These are phyloP conservation scores for Solanum raphanifolium DNA, from an alignment of 257 asterid species.

Conservation along the genomic window DNA sequence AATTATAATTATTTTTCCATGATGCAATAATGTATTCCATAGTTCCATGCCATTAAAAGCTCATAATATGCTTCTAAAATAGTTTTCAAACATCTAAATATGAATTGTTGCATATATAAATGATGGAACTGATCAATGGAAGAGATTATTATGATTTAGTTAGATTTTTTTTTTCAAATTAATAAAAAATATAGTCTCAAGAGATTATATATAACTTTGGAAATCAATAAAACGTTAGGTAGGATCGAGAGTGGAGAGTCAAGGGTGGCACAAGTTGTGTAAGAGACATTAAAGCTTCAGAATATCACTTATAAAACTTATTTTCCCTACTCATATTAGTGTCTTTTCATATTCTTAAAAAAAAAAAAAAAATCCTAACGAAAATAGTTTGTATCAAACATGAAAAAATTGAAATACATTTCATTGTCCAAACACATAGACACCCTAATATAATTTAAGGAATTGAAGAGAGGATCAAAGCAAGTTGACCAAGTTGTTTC, in stretches of 20 bases:
- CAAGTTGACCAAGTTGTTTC: not conserved
- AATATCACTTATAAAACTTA: not conserved
- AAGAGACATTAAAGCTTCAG: not conserved
- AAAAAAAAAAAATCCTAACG: not conserved
- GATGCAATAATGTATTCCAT: not conserved
- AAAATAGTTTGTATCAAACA: not conserved
- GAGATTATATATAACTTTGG: no score
- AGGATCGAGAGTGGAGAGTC: no score
- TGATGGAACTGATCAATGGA: not conserved
- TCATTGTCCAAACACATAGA: no score
- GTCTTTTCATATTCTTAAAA: not conserved
- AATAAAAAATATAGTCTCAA: no score
- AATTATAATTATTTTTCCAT: not conserved
- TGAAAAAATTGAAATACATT: not conserved
- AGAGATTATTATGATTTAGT: not conserved
- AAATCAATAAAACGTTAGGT: no score
- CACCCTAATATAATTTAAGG: not conserved
- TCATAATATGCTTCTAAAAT: not conserved
- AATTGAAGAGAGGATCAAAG: not conserved
- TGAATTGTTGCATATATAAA: not conserved
- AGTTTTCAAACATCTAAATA: not conserved
- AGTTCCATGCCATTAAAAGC: not conserved
- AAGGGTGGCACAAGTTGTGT: no score
- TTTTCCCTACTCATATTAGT: not conserved
- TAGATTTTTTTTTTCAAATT: no score